Evolutionary conservation across 805 yeast genomes (phyloP).

Genomic region (Saccharomycopsis sp.): DNA sequence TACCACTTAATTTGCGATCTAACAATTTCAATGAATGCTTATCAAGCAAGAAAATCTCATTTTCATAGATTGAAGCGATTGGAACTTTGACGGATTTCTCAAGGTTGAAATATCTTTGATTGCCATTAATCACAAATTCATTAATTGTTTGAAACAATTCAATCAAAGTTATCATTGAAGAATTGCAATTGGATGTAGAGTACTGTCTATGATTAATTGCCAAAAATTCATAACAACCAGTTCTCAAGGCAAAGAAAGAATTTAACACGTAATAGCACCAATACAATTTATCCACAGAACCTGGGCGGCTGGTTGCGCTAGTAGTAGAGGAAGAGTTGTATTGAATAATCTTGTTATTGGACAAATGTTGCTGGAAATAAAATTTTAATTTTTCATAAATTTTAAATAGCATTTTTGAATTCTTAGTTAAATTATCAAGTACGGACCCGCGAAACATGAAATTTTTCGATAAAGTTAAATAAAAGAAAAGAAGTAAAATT

Average conservation of each 20-base stretch:
- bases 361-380: background rate
- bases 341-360: background rate
- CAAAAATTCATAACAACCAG: constrained; percentile 18
- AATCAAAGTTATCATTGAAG: constrained; percentile 30
- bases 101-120: background rate
- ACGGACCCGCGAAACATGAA: too few species aligned
- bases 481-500: constrained; percentile 41
- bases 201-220: constrained; percentile 23
- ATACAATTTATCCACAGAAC: constrained; percentile 36
- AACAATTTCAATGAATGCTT: too few species aligned
- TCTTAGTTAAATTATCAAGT: too few species aligned
- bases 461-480: constrained; percentile 41
- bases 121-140: constrained; percentile 17
- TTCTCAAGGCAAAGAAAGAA: constrained; percentile 11
- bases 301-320: too few species aligned
- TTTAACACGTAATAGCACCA: constrained; percentile 37
- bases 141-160: constrained; percentile 28
- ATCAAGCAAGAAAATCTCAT: constrained; percentile 13
- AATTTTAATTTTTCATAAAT: background rate
- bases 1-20: too few species aligned
- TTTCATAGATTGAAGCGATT: constrained; percentile 9
- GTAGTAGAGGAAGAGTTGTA: too few species aligned
- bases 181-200: constrained; percentile 30
- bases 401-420: too few species aligned
- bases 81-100: background rate